Evolutionary conservation across 768 basidiomycete genomes (phyloP), one percentile per base, ranked within the genome.

Genomic region (button mushroom (Agaricus bisporus)): DNA sequence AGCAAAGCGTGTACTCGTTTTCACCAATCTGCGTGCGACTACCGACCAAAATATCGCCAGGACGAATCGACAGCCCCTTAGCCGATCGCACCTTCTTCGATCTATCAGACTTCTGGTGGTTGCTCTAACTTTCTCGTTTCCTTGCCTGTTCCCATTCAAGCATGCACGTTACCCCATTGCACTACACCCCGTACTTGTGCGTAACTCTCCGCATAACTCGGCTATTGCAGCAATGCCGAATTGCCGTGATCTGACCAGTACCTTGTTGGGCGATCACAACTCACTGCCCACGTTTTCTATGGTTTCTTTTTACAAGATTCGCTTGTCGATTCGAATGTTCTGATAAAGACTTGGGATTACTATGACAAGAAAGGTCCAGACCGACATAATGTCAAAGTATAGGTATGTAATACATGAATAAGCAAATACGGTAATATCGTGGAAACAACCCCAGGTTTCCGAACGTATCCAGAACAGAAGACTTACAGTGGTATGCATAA

Each of bases 21-120:
- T 12, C 38, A 50, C 39, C 17, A 15, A 12, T 7, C 8, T 14
- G 15, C 12, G 42, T 51, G 42, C 14, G 50, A 43, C n/a, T 44
- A 18, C 17, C 10, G 3, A n/a, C 10, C 41, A 14, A 49, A 12
- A 1, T 12, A 49, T 41, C 8, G 7, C 32, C 32, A 7, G 32
- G 32, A 8, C 7, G 11, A 8, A 7, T 32, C 12, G 15, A 37
- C 35, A 11, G n/a, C 28, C 20, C 4, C 38, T 43, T 15, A 20
- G 37, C 37, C 38, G 29, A 29, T 22, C 49, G 28, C 26, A 41
- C 49, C 49, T 50, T 50, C 49, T 50, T 50, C 37, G 39, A 18
- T 41, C 39, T 29, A 15, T 38, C 26, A 15, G 32, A 2, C 11
- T 8, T 11, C 29, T 35, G 46, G 46, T 18, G 46, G 29, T 17